Percentiles rank a stretch among this genome's conserved stretches.
phyloP scores from a whole-genome alignment of 176 grass and related monocot genomes.

The Aegilops tauschii region DNA sequence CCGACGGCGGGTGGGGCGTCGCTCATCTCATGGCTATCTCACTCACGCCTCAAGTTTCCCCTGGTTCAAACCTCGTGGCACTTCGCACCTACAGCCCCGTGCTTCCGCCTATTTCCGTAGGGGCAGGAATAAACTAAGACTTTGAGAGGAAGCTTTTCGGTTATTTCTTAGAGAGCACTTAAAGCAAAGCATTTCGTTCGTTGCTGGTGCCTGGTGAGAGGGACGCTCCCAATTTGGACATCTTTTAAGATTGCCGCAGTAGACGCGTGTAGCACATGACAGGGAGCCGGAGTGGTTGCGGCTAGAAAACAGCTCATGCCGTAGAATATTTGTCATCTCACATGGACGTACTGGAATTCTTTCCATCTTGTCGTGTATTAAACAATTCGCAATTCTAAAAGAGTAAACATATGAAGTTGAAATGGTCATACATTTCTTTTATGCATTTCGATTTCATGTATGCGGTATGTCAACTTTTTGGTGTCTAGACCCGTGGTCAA shows the following conservation, averaged over 20 bases:
- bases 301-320: neutral
- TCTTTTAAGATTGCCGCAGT: slow-evolving; percentile 25
- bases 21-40: neutral
- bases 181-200: slow-evolving; percentile 13
- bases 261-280: slow-evolving; percentile 32
- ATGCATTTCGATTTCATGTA: no score
- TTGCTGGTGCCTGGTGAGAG: neutral
- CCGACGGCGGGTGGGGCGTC: slow-evolving; percentile 30
- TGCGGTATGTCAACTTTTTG: no score
- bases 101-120: neutral
- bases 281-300: neutral
- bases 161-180: slow-evolving; percentile 60
- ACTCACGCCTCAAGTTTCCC: neutral
- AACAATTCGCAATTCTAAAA: neutral
- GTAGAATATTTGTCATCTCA: slow-evolving; percentile 8
- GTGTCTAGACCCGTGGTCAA: no score
- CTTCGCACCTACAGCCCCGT: neutral
- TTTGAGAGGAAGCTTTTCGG: slow-evolving; percentile 28
- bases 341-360: neutral
- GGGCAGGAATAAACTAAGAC: slow-evolving; percentile 20
- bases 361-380: neutral
- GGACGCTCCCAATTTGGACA: slow-evolving; percentile 18
- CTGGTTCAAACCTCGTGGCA: neutral
- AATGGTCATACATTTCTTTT: no score
- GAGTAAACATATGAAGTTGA: neutral